Evolutionary conservation across 352 stramenopile species (phyloP).

Genomic region (Globisporangium viniferum): DNA sequence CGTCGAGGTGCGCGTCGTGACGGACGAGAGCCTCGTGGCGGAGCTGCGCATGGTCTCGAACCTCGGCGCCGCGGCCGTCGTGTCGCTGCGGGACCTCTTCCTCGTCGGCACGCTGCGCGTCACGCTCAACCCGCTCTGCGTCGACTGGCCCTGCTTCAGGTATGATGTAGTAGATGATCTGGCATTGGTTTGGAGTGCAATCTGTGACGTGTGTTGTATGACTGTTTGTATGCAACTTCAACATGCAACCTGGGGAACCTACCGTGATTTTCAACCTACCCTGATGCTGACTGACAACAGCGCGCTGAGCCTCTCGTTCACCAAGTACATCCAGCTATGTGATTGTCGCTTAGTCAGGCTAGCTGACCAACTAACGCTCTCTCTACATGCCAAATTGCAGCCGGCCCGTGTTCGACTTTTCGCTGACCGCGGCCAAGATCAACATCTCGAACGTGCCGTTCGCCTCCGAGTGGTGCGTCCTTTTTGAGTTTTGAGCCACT

Average conservation of each 20-base stretch:
- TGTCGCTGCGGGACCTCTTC: conserved; percentile 64
- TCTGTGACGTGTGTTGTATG: neutral
- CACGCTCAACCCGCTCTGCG: conserved; percentile 62
- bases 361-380: too few species aligned
- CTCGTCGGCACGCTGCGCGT: conserved; percentile 68
- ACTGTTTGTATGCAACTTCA: neutral
- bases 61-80: conserved; percentile 48
- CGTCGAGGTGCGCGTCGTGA: conserved; percentile 59
- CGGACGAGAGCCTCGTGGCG: conserved; percentile 53
- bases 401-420: conserved; percentile 72
- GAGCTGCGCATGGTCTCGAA: conserved; percentile 70
- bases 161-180: neutral
- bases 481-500: neutral
- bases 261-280: neutral
- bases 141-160: conserved; percentile 74
- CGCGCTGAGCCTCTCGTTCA: conserved; percentile 69
- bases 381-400: conserved; percentile 23
- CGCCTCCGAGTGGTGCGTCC: conserved; percentile 64
- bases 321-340: conserved; percentile 31
- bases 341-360: neutral
- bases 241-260: neutral
- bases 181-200: neutral
- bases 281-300: conserved; percentile 6
- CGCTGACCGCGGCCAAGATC: conserved; percentile 78
- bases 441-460: conserved; percentile 81